These are phyloP conservation scores for Solanum pennellii DNA, from an alignment of 257 asterid genomes.

Conservation along the genomic window DNA sequence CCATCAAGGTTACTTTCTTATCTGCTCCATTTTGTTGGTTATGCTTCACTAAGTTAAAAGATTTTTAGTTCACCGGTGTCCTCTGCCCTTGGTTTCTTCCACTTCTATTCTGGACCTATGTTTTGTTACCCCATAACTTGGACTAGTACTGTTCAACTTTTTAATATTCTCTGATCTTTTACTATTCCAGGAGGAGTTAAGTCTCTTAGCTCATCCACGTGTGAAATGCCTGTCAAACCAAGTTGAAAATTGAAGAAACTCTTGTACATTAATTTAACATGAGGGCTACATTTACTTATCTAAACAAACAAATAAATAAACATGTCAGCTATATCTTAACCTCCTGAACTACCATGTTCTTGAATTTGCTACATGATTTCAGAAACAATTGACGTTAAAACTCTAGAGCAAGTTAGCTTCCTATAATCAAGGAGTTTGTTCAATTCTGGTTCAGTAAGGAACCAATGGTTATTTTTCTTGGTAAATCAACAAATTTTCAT, in stretches of 20 bases:
- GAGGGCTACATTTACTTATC: neutral
- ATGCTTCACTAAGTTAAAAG: neutral
- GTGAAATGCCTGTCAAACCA: neutral
- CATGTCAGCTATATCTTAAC: neutral
- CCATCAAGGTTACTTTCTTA: conserved; percentile 39
- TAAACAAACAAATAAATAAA: neutral
- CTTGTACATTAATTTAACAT: neutral
- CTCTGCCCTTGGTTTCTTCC: neutral
- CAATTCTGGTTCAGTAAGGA: neutral
- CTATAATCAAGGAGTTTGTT: neutral
- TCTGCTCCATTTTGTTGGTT: neutral
- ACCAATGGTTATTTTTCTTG: neutral
- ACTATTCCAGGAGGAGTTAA: neutral
- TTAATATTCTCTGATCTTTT: neutral
- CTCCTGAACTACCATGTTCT: neutral
- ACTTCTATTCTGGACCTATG: neutral
- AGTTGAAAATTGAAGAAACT: neutral
- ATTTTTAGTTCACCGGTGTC: neutral
- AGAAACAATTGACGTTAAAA: neutral
- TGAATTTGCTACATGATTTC: neutral
- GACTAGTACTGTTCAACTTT: neutral
- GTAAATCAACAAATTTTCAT: neutral
- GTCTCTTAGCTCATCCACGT: neutral
- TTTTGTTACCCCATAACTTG: neutral
- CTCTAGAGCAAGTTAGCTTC: neutral